These are phyloP conservation scores for Boletus vermiculosoides DNA, from an alignment of 768 basidiomycete genomes.

Conservation along the genomic window DNA sequence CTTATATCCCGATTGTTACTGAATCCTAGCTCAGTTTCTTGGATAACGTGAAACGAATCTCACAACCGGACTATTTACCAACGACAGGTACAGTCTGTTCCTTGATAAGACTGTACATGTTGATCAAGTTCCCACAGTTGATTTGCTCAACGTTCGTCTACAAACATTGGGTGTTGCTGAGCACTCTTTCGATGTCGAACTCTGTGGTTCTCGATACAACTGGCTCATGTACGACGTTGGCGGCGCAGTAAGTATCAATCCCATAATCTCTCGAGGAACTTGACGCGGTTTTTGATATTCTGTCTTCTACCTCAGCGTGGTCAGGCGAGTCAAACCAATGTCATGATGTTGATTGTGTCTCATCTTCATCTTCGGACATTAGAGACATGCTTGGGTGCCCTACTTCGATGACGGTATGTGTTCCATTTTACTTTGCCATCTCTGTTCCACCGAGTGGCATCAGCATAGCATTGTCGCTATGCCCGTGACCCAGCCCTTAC, in stretches of 20 bases:
- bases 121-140: constrained; percentile 43
- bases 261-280: neutral
- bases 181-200: constrained; percentile 66
- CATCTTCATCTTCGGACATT: constrained; percentile 15
- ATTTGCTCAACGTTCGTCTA: constrained; percentile 75
- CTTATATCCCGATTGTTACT: neutral
- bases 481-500: constrained; percentile 11
- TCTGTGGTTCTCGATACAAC: constrained; percentile 60
- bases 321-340: constrained; percentile 44
- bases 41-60: constrained; percentile 60
- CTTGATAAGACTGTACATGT: neutral
- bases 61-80: constrained; percentile 68
- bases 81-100: constrained; percentile 50
- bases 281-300: constrained; percentile 1
- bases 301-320: constrained; percentile 45
- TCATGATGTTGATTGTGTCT: constrained; percentile 14
- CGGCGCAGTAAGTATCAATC: constrained; percentile 58
- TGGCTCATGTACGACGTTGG: constrained; percentile 87
- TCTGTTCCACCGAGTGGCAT: constrained; percentile 11
- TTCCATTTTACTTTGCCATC: constrained; percentile 6
- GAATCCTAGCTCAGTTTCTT: constrained; percentile 53
- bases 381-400: constrained; percentile 81
- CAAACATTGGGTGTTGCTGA: constrained; percentile 81
- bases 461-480: constrained; percentile 19
- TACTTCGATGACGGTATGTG: constrained; percentile 80